Evolutionary conservation across 257 asterid species (phyloP).

Genomic region (Knoxia roxburghii): DNA sequence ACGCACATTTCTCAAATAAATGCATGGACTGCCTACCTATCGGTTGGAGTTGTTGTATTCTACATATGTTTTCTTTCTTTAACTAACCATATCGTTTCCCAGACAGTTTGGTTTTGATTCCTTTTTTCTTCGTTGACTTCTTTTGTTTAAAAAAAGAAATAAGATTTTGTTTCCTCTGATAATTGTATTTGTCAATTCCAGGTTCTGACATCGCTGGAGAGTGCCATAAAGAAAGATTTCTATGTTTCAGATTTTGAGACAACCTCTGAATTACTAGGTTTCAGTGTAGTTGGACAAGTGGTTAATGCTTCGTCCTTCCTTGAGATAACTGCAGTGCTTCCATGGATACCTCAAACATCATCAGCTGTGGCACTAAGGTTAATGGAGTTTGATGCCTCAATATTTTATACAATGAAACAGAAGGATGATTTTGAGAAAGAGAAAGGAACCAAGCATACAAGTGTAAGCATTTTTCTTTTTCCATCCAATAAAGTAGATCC

Average conservation of each 20-base stretch:
- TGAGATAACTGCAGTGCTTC: slow-evolving; percentile 43
- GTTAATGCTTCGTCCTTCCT: slow-evolving; percentile 20
- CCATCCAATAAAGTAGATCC: neutral
- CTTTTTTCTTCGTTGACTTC: neutral
- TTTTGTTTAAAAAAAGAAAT: too few species aligned
- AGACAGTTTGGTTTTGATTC: too few species aligned
- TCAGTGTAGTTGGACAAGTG: slow-evolving; percentile 17
- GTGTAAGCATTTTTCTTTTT: slow-evolving; percentile 36
- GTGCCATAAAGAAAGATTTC: slow-evolving; percentile 56
- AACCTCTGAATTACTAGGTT: slow-evolving; percentile 44
- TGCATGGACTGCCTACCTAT: neutral
- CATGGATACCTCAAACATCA: slow-evolving; percentile 79
- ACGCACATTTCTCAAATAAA: too few species aligned
- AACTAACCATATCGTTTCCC: neutral
- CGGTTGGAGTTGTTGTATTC: neutral
- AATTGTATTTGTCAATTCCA: slow-evolving; percentile 26
- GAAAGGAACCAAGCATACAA: slow-evolving; percentile 27
- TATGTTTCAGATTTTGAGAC: slow-evolving; percentile 50
- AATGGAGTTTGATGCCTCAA: slow-evolving; percentile 67
- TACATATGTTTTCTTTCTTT: neutral
- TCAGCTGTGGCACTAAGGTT: slow-evolving; percentile 78
- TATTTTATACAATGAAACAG: slow-evolving; percentile 45
- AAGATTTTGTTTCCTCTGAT: slow-evolving; percentile 6
- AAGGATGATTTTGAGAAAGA: slow-evolving; percentile 38
- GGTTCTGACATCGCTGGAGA: slow-evolving; percentile 59